Base-by-base conservation (phyloP, 2,329 filamentous ascomycete genomes). In the Fusarium sp. region DNA sequence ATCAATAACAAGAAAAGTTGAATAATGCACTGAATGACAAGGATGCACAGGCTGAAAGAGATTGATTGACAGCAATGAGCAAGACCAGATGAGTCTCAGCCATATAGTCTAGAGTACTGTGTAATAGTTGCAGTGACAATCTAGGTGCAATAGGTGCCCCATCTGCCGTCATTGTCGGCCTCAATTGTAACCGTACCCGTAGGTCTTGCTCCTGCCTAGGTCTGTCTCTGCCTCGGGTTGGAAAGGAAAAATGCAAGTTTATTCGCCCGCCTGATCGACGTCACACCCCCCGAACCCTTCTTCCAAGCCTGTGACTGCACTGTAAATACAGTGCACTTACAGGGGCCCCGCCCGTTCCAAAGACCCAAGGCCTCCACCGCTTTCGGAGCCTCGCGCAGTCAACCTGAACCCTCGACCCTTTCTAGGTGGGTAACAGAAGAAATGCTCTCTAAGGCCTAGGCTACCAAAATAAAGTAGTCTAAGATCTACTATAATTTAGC, bases 351-450 rank as follows among this genome's bases (percentile, higher is more conserved):
- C 49, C 49, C 18, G 18, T 23, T 23, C 23, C 16, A n/a, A 13
- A 45, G 49, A 53, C 37, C 6, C 48, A 54, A 49, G 48, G 48
- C 71, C 73, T 68, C 71, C 62, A 74, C 73, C 74, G 74, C 71
- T 75, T 75, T 75, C 74, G 74, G 74, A 75, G 73, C 73, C 74
- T 75, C 72, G 72, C 58, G 62, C 34, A 37, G 65, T 51, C 50
- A 65, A 53, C 53, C 54, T 37, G 18, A 37, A n/a, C 34, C 34
- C 34, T 37, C 34, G 34, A 37, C 34, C 34, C 34, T 48, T n/a
- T n/a, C n/a, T n/a, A n/a, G n/a, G n/a, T n/a, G n/a, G n/a, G n/a
- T n/a, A n/a, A n/a, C n/a, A n/a, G n/a, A n/a, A n/a, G n/a, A n/a
- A n/a, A n/a, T n/a, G n/a, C n/a, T n/a, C n/a, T n/a, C n/a, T n/a